Base-by-base conservation (phyloP, 108 stramenopile genomes). In the Seminavis robusta region DNA sequence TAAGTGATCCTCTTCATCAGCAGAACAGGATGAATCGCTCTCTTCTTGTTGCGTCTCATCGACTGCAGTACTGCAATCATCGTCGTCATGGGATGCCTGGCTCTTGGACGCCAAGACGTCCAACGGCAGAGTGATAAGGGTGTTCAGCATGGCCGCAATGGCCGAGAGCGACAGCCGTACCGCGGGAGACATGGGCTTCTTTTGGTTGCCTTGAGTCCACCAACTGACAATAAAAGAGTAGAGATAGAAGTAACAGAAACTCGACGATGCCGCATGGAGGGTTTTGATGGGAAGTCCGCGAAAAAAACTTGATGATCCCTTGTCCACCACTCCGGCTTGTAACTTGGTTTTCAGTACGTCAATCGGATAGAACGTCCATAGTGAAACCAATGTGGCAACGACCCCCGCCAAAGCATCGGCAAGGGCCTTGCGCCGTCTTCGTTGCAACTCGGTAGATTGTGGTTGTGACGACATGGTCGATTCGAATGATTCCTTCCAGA, bases 201-300 rank as follows among this genome's bases (percentile, higher is more conserved):
- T 49, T 7, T 44, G 0, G 62, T 30, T 4, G 48, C 55, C 42
- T 72, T 40, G 59, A 31, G 61, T 61, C 47, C 63, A 83, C 27
- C 56, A 56, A 15, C 65, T 50, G 37, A 80, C 65, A 13, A 95
- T 69, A 41, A 71, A 76, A 8, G 92, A 88, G 56, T 95, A 84
- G 1, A 92, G 56, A 69, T 67, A 97, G 52, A 93, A 92, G 66
- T 92, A 97, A 43, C 79, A 64, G 67, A 97, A 95, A 56, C 81
- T 88, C 26, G 90, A 92, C 1, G 79, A 49, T 1, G 90, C 63
- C 24, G 90, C 80, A 58, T 94, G 89, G n/a, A 79, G 36, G 11
- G 82, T 75, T 61, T 96, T 96, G 43, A 68, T 62, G 11, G 52
- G 61, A 33, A 89, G 58, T 10, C 94, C 92, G 21, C 71, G 81